A percentile compares a stretch with the other conserved stretches of the same genome.
These are phyloP conservation scores for Acer negundo DNA, from an alignment of 345 rosid species.

Conservation along the genomic window DNA sequence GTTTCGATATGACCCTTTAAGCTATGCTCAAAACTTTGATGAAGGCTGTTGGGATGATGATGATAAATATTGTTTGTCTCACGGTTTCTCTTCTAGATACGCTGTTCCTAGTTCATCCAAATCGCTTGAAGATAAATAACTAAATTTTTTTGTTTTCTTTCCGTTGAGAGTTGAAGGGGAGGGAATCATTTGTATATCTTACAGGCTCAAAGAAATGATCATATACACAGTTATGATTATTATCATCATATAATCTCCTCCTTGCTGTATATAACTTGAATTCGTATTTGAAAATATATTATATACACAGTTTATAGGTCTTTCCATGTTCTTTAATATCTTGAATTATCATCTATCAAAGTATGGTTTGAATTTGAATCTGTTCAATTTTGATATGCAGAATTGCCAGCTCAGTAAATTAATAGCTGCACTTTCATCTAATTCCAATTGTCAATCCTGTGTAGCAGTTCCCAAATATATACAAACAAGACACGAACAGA, in stretches of 20 bases:
- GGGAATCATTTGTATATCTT: neutral
- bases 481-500: neutral
- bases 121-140: slow-evolving; percentile 20
- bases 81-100: slow-evolving; percentile 45
- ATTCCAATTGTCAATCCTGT: neutral
- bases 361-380: neutral
- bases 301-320: neutral
- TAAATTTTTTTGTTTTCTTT: neutral
- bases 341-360: neutral
- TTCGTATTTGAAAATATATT: slow-evolving; percentile 7
- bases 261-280: neutral
- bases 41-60: slow-evolving; percentile 37
- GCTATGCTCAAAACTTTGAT: slow-evolving; percentile 58
- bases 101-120: slow-evolving; percentile 28
- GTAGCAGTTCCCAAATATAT: neutral
- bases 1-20: slow-evolving; percentile 46
- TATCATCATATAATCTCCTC: neutral
- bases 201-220: neutral
- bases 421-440: neutral
- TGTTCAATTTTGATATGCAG: neutral
- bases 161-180: neutral
- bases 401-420: neutral
- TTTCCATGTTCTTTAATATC: neutral
- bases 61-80: slow-evolving; percentile 19
- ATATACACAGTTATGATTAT: neutral